Percentiles rank a stretch among this genome's conserved stretches.
phyloP scores from a whole-genome alignment of 352 stramenopile species.

The Elongisporangium anandrum region DNA sequence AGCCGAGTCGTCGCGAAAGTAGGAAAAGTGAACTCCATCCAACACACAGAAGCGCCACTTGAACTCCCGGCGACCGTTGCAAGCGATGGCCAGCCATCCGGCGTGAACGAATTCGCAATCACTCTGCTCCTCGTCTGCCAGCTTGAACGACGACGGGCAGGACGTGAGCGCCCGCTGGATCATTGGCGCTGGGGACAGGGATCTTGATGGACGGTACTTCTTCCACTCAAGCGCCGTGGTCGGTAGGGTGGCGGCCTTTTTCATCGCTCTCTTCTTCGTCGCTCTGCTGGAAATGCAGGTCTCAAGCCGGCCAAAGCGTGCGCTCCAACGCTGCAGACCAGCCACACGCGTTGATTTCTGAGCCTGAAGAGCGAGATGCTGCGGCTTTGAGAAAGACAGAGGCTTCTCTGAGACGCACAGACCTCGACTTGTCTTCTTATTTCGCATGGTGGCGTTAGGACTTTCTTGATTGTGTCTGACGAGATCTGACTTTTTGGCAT shows the following conservation, averaged over 20 bases:
- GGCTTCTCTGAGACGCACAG: not conserved
- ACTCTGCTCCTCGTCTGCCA: conserved; percentile 6
- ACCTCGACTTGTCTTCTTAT: not conserved
- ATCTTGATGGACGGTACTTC: not conserved
- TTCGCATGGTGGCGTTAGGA: not conserved
- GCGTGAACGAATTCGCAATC: conserved; percentile 12
- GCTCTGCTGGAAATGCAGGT: not conserved
- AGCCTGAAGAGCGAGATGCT: not conserved
- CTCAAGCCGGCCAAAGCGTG: too few species aligned
- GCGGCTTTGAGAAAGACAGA: not conserved
- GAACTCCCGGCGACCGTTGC: conserved; percentile 25
- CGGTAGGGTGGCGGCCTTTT: conserved; percentile 16
- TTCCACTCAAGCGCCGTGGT: conserved; percentile 11
- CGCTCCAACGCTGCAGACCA: not conserved
- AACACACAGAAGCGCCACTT: conserved; percentile 38
- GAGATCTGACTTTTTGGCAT: not conserved
- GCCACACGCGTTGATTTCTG: not conserved
- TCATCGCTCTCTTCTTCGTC: conserved; percentile 5
- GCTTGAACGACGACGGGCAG: conserved; percentile 4
- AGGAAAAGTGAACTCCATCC: conserved; percentile 24
- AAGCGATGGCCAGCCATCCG: conserved; percentile 34
- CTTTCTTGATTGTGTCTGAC: too few species aligned
- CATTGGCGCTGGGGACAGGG: not conserved
- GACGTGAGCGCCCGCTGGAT: conserved; percentile 3
- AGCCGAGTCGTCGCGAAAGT: conserved; percentile 13